Evolutionary conservation across 106 monocot species (phyloP), one percentile per base, ranked within the genome.

Genomic region (Alisma plantagoaquatica): DNA sequence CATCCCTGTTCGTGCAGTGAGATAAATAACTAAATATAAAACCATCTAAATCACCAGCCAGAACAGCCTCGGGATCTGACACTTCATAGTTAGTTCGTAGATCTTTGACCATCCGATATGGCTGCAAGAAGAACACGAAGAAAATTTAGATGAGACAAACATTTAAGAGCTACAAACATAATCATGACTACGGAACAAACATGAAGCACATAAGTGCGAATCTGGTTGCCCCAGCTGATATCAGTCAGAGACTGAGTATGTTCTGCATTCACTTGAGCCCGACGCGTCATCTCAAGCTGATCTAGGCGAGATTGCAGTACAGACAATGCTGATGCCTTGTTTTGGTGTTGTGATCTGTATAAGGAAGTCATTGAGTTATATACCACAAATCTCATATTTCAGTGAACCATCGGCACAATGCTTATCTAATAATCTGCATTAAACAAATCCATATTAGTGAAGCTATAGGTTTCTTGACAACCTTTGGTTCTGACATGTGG

Each of bases 401-500:
- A n/a, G n/a, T n/a, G n/a, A n/a, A n/a, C n/a, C n/a, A n/a, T n/a
- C n/a, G n/a, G n/a, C n/a, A n/a, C n/a, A n/a, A n/a, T n/a, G n/a
- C n/a, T n/a, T n/a, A n/a, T n/a, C n/a, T 59, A 14, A 46, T 30
- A 7, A 54, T 12, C 8, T 27, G 21, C 23, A 23, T 49, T 2
- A 32, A 57, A 25, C 27, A 46, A 20, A 29, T 25, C 41, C 28
- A 24, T 50, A 35, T 41, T 35, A 18, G 12, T 18, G 38, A 51
- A 18, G n/a, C n/a, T n/a, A n/a, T n/a, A n/a, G n/a, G n/a, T n/a
- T n/a, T n/a, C n/a, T n/a, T n/a, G n/a, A n/a, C n/a, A n/a, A 84
- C 96, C 96, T 84, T 82, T 98, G 89, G 68, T 98, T 98, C 59
- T 98, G 96, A 62, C 89, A 89, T 29, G 89, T 98, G 32, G 96